Evolutionary conservation across 1,139 yeast species (phyloP).

Genomic region (Arxiozyma bovina): DNA sequence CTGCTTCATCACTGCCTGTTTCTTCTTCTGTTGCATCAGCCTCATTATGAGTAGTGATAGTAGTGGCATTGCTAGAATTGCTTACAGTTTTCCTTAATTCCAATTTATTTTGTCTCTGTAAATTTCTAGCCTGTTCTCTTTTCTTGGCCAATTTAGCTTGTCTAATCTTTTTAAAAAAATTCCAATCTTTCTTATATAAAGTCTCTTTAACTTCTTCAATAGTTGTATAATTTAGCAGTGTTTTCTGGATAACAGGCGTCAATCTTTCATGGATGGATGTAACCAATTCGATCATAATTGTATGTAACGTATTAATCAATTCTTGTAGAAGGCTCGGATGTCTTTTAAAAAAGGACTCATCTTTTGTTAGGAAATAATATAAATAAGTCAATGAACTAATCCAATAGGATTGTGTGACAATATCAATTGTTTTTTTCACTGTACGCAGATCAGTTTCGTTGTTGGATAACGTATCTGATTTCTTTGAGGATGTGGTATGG

Average conservation of each 20-base stretch:
- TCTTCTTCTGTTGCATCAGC: conserved; percentile 1
- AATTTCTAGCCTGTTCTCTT: conserved; percentile 9
- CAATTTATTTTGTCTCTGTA: conserved; percentile 8
- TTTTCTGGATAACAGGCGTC: conserved; percentile 48
- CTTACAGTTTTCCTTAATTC: conserved; percentile 1
- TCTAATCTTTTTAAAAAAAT: conserved; percentile 49
- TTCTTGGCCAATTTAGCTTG: conserved; percentile 24
- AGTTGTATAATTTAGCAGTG: conserved; percentile 54
- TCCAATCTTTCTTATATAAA: conserved; percentile 67
- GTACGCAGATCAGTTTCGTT: background rate
- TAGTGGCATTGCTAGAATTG: conserved; percentile 1
- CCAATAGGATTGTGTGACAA: conserved; percentile 67
- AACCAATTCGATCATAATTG: conserved; percentile 54
- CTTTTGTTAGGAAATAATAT: conserved; percentile 54
- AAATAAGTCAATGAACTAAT: conserved; percentile 57
- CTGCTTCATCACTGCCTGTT: conserved; percentile 3
- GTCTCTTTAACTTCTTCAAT: conserved; percentile 53
- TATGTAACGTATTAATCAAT: conserved; percentile 47
- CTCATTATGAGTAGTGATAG: conserved; percentile 3
- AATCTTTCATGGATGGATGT: conserved; percentile 58
- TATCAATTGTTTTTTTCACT: conserved; percentile 37
- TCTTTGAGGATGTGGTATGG: conserved; percentile 32
- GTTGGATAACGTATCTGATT: background rate
- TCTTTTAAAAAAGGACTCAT: conserved; percentile 42
- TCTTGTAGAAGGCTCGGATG: conserved; percentile 57